Conservation (phyloP, 345 rosid genomes). For the Lenwebbia sp. region DNA sequence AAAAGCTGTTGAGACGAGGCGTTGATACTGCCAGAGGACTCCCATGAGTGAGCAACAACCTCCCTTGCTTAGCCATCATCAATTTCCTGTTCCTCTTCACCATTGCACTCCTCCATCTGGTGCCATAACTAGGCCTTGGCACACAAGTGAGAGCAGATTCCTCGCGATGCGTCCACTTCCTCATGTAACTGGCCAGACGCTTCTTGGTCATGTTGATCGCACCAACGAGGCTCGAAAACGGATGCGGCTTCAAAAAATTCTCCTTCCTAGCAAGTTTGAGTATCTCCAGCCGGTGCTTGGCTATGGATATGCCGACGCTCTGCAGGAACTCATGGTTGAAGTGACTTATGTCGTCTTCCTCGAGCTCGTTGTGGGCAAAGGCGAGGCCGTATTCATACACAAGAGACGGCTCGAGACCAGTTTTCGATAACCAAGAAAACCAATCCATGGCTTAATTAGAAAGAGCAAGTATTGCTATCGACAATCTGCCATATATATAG, state of each 20-base stretch:
- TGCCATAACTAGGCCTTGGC: conserved; percentile 20
- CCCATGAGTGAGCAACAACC: conserved; percentile 57
- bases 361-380: conserved; percentile 82
- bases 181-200: conserved; percentile 31
- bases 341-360: conserved; percentile 59
- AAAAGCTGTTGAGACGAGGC: conserved; percentile 8
- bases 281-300: conserved; percentile 92
- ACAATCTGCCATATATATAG: not conserved
- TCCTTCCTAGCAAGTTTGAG: conserved; percentile 66
- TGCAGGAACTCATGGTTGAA: conserved; percentile 94
- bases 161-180: conserved; percentile 36
- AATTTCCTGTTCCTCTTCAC: conserved; percentile 59
- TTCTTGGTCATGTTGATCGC: conserved; percentile 57
- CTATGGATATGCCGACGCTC: conserved; percentile 92
- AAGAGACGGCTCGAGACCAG: conserved; percentile 60
- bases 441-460: conserved; percentile 53
- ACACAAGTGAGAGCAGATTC: conserved; percentile 37
- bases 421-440: conserved; percentile 88
- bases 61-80: conserved; percentile 31
- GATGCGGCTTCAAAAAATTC: conserved; percentile 11
- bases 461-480: not conserved
- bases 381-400: conserved; percentile 75
- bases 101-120: conserved; percentile 49
- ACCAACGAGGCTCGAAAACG: conserved; percentile 38
- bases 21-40: conserved; percentile 20